Base-by-base conservation (phyloP, 2,329 filamentous ascomycete genomes). In the Neonectria magnoliae region DNA sequence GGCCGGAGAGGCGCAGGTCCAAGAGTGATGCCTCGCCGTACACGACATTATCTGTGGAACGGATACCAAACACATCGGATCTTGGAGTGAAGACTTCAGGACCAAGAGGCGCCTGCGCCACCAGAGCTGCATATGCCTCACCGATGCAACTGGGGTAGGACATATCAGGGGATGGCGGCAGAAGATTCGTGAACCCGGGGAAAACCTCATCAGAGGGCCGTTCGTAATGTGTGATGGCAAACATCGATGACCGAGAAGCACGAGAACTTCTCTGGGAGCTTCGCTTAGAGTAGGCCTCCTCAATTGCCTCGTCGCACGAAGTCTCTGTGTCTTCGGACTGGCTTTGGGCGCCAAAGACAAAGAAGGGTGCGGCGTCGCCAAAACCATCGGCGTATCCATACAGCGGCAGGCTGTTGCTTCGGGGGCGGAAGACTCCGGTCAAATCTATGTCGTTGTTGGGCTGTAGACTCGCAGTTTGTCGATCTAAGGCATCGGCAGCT, bases 401-500 rank as follows among this genome's bases (percentile, higher is more conserved):
- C n/a, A 82, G 67, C 0, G 85, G 85, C 42, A 87, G 71, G 64
- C 83, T 87, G 50, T 81, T 79, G 67, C 85, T 86, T 62, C 84
- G 82, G 22, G 79, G 79, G 2, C 82, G 81, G 16, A 67, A 66
- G 2, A 68, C 69, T 31, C 75, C 67, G 1, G 81, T 82, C 41
- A 87, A 76, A 54, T 86, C 84, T n/a, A 86, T 74, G 45, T 85
- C 81, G 58, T 81, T 79, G 52, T 72, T 79, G 0, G 81, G 80
- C 66, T 89, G 86, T n/a, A 89, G 75, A 22, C 78, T 83, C 52
- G 83, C 85, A 0, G 87, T 89, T 66, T 86, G 79, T 58, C 81
- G 81, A 70, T 90, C 85, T 41, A 90, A 79, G 2, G 83, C 84
- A 60, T 89, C 87, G 8, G 87, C 87, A 16, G 86, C 86, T 70